Percentiles rank a stretch among this genome's conserved stretches.
phyloP scores from a whole-genome alignment of 345 rosid genomes.

The Durio zibethinus region DNA sequence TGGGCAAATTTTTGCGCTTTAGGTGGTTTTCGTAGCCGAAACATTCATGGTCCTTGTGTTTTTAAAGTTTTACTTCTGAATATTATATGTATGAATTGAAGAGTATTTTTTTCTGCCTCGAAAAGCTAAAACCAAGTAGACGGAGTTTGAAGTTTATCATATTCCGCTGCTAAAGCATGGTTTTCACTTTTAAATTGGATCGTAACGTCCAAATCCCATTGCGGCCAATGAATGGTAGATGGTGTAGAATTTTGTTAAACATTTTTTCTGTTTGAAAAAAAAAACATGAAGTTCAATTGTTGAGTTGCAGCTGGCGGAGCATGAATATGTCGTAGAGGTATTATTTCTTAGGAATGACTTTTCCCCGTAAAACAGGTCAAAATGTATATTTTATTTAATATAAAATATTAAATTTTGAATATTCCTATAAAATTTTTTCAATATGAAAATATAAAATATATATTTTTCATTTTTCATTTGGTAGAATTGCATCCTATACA shows the following conservation, averaged over 20 bases:
- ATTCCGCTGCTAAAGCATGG: slow-evolving; percentile 25
- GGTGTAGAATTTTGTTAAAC: not conserved
- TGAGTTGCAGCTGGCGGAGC: too few species aligned
- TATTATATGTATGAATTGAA: slow-evolving; percentile 15
- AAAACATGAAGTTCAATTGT: too few species aligned
- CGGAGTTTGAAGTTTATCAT: not conserved
- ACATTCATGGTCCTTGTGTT: slow-evolving; percentile 16
- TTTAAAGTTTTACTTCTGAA: slow-evolving; percentile 14
- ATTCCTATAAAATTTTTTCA: too few species aligned
- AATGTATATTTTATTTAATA: too few species aligned
- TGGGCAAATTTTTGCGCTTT: slow-evolving; percentile 28
- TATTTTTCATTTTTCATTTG: too few species aligned
- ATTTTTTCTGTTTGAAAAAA: too few species aligned
- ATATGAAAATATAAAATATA: too few species aligned
- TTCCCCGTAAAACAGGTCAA: too few species aligned
- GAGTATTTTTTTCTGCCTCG: slow-evolving; percentile 26
- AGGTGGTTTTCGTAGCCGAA: slow-evolving; percentile 26
- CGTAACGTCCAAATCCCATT: not conserved
- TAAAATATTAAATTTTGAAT: too few species aligned
- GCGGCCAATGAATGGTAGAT: not conserved
- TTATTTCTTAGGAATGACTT: too few species aligned
- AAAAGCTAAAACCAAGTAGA: not conserved
- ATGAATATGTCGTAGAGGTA: too few species aligned
- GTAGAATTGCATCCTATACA: too few species aligned
- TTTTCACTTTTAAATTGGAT: not conserved